A percentile compares a stretch with the other conserved stretches of the same genome.
phyloP scores from a whole-genome alignment of 495 filamentous ascomycete genomes.

The Hyaloscypha finlandica region DNA sequence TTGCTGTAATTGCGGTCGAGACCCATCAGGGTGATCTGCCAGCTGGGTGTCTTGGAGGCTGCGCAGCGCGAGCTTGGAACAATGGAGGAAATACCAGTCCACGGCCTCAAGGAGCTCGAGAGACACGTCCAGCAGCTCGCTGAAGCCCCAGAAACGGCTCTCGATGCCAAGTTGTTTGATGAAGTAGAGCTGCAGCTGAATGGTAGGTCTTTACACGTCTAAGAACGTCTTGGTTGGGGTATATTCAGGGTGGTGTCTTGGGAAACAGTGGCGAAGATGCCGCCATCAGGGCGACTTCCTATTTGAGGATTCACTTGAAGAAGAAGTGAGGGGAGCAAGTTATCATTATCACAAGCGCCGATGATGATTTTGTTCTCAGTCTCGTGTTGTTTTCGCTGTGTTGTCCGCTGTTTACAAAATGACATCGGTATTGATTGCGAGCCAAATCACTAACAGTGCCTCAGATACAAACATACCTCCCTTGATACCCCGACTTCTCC shows the following conservation, averaged over 20 bases:
- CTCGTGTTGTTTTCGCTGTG: no score
- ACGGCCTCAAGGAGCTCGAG: conserved; percentile 50
- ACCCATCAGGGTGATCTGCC: no score
- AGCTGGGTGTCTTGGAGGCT: neutral
- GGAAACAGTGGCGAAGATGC: neutral
- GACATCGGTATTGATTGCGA: neutral
- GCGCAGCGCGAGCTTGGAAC: neutral
- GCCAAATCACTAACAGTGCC: neutral
- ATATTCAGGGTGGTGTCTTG: neutral
- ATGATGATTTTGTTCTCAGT: neutral
- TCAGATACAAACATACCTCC: conserved; percentile 34
- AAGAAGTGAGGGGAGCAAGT: neutral
- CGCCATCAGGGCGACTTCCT: no score
- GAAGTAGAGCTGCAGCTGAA: conserved; percentile 56
- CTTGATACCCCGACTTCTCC: conserved; percentile 50
- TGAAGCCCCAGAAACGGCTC: conserved; percentile 37
- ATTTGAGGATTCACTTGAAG: neutral
- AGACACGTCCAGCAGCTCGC: conserved; percentile 50
- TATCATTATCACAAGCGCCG: neutral
- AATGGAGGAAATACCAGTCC: conserved; percentile 29
- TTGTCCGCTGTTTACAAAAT: no score
- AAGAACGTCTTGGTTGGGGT: neutral
- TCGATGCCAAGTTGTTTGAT: conserved; percentile 52
- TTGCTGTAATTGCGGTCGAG: no score
- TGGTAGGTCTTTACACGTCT: conserved; percentile 32